A percentile compares a stretch with the other conserved stretches of the same genome.
Evolutionary conservation across 2,329 filamentous ascomycete genomes (phyloP).

Genomic region (Trichoderma oligosporum): DNA sequence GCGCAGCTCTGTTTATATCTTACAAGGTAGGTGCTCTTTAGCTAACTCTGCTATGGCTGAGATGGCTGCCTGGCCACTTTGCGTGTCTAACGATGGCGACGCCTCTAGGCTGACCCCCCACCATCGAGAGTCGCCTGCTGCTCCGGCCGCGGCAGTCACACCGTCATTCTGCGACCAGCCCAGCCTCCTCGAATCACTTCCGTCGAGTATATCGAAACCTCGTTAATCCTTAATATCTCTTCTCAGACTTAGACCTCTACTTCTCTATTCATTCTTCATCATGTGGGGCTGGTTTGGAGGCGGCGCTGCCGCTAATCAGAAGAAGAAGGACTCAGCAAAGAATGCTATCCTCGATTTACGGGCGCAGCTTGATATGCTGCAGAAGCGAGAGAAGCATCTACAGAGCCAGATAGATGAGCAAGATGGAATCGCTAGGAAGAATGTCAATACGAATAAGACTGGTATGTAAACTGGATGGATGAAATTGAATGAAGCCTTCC

Average conservation of each 20-base stretch:
- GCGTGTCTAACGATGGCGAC: conserved; percentile 5
- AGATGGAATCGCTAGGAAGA: conserved; percentile 81
- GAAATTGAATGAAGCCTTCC: not conserved
- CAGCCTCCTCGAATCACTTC: not conserved
- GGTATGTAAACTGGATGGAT: conserved; percentile 64
- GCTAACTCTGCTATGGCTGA: not conserved
- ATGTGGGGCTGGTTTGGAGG: conserved; percentile 86
- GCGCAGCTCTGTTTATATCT: not conserved
- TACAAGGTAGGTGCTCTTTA: not conserved
- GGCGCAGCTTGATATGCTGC: conserved; percentile 91
- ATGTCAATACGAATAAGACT: conserved; percentile 80
- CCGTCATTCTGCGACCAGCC: conserved; percentile 15
- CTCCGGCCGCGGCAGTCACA: conserved; percentile 17
- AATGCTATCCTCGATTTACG: conserved; percentile 89
- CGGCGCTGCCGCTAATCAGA: conserved; percentile 68
- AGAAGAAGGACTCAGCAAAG: conserved; percentile 91
- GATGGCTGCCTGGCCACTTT: conserved; percentile 13
- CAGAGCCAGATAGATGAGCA: conserved; percentile 92
- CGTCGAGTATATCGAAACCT: not conserved
- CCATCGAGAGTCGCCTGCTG: conserved; percentile 17
- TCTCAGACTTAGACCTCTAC: not conserved
- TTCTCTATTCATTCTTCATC: conserved; percentile 26
- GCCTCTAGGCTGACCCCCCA: conserved; percentile 19
- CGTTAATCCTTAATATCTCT: not conserved
- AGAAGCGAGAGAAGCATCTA: conserved; percentile 90